Evolutionary conservation across 176 grass and related monocot species (phyloP).

Genomic region (Avena eriantha): DNA sequence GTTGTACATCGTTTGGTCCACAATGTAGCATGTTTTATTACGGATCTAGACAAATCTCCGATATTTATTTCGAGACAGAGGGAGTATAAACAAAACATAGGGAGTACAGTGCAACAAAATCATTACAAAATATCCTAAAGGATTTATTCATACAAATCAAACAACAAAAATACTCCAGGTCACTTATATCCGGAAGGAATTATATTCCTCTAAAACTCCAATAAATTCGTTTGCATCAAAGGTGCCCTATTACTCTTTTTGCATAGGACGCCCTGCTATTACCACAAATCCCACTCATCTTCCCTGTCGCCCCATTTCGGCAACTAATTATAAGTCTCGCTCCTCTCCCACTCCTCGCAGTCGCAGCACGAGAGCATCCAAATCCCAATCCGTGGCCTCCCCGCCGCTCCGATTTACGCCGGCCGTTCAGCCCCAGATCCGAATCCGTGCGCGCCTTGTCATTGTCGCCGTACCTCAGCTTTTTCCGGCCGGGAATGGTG

Average conservation of each 20-base stretch:
- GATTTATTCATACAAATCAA: too few species aligned
- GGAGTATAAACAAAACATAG: too few species aligned
- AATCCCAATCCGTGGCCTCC: constrained; percentile 33
- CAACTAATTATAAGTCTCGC: constrained; percentile 15
- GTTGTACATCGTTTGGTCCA: too few species aligned
- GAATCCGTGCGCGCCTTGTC: neutral
- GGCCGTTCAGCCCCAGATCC: constrained; percentile 24
- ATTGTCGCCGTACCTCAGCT: neutral
- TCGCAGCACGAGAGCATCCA: neutral
- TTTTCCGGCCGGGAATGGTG: constrained; percentile 25
- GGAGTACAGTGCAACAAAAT: too few species aligned
- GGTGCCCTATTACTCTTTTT: neutral
- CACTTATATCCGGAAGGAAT: too few species aligned
- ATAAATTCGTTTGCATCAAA: too few species aligned
- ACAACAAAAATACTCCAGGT: too few species aligned
- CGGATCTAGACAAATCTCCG: too few species aligned
- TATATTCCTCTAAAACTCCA: too few species aligned
- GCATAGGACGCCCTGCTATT: neutral
- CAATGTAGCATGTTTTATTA: too few species aligned
- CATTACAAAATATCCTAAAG: too few species aligned
- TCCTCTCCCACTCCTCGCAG: constrained; percentile 20
- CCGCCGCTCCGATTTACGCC: constrained; percentile 18
- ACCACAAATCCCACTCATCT: neutral
- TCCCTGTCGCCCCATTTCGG: constrained; percentile 3
- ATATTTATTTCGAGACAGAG: too few species aligned